Evolutionary conservation across 345 rosid genomes (phyloP).

Genomic region (Syzygium jambos): DNA sequence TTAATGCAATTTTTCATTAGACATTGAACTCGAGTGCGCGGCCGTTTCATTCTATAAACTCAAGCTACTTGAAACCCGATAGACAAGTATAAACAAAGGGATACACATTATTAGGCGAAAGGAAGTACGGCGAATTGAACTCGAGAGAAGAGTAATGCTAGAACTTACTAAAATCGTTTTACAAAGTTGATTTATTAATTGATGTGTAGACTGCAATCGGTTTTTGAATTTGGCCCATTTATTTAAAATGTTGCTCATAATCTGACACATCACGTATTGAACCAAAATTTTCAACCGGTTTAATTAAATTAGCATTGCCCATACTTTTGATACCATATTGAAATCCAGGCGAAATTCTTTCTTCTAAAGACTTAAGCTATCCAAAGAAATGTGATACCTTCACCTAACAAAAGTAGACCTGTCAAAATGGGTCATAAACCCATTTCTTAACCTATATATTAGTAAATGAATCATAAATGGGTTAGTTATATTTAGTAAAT

Average conservation of each 20-base stretch:
- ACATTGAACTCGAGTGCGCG: background rate
- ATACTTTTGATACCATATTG: background rate
- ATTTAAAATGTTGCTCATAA: background rate
- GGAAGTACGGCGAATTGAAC: background rate
- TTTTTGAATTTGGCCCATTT: background rate
- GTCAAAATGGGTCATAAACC: too few relatives aligned
- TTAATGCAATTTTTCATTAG: background rate
- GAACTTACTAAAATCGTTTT: background rate
- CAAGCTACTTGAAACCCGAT: background rate
- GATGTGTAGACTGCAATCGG: background rate
- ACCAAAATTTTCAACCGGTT: background rate
- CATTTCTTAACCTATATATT: too few relatives aligned
- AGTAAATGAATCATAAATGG: too few relatives aligned
- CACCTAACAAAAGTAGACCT: background rate
- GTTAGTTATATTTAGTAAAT: too few relatives aligned
- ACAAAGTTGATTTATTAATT: background rate
- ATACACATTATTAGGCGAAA: background rate
- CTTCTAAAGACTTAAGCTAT: background rate
- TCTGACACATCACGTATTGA: background rate
- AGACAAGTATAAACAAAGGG: background rate
- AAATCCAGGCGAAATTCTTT: background rate
- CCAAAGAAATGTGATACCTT: background rate
- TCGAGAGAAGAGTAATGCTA: background rate
- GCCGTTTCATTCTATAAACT: background rate
- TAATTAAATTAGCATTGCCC: background rate